Conservation (phyloP, 192 early-diverging fungal genomes). For the Irineochytrium annulatum region DNA sequence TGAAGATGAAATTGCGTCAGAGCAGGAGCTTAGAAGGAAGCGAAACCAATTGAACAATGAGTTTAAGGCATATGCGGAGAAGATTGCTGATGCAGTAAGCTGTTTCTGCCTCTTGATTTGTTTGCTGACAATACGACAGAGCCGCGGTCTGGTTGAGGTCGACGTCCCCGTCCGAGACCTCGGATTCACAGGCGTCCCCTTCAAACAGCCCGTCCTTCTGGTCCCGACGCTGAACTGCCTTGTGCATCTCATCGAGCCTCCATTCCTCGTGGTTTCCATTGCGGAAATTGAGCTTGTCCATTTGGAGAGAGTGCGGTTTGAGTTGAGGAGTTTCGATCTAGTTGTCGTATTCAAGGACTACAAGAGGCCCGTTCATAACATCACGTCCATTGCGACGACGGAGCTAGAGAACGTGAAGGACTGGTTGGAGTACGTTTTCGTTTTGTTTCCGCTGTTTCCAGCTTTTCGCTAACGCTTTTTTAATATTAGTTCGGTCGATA, state of each 20-base stretch:
- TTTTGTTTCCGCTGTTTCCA: not conserved
- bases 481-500: conserved; percentile 72
- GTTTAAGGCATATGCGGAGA: conserved; percentile 88
- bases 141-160: conserved; percentile 76
- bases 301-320: conserved; percentile 94
- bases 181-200: conserved; percentile 91
- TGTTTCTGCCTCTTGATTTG: conserved; percentile 2
- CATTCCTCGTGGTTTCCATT: conserved; percentile 85
- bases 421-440: conserved; percentile 66
- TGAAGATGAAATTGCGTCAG: conserved; percentile 95
- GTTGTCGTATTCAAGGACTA: conserved; percentile 98
- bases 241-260: conserved; percentile 92
- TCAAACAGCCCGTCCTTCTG: conserved; percentile 84
- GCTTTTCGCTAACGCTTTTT: not conserved
- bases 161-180: conserved; percentile 91
- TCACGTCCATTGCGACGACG: conserved; percentile 91
- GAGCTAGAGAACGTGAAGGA: conserved; percentile 93
- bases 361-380: conserved; percentile 79
- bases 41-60: conserved; percentile 85
- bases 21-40: conserved; percentile 89
- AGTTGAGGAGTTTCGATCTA: conserved; percentile 97
- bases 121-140: conserved; percentile 35
- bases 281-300: conserved; percentile 92
- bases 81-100: conserved; percentile 69
- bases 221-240: conserved; percentile 95